Percentiles rank a stretch among this genome's conserved stretches.
Evolutionary conservation across 352 stramenopile genomes (phyloP).

Genomic region (Globisporangium nodosum): DNA sequence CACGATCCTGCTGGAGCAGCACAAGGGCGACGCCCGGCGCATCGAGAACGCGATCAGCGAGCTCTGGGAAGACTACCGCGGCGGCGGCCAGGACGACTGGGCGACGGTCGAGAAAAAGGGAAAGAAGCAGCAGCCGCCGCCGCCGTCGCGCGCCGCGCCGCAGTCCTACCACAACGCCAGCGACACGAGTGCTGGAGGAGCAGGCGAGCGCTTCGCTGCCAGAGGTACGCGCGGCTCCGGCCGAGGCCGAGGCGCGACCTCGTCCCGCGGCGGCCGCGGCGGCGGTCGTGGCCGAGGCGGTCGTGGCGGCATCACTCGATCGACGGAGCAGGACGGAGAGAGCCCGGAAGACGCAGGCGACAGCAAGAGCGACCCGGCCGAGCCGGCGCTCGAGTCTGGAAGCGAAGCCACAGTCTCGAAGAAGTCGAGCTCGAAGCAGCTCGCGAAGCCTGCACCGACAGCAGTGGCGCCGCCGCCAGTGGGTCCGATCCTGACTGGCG

Average conservation of each 20-base stretch:
- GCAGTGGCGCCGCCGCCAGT: slow-evolving; percentile 38
- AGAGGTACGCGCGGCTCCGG: slow-evolving; percentile 31
- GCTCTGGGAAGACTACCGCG: slow-evolving; percentile 79
- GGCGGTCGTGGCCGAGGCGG: slow-evolving; percentile 33
- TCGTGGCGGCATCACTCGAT: slow-evolving; percentile 23
- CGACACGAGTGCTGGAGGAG: slow-evolving; percentile 1
- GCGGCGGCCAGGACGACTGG: slow-evolving; percentile 59
- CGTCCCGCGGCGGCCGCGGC: slow-evolving; percentile 45
- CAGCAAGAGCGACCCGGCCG: slow-evolving; percentile 16
- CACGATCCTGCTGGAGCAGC: slow-evolving; percentile 55
- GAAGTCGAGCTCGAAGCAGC: slow-evolving; percentile 34
- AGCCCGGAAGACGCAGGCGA: slow-evolving; percentile 49
- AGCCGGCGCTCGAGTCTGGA: slow-evolving; percentile 12
- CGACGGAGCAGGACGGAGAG: slow-evolving; percentile 19
- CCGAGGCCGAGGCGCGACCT: slow-evolving; percentile 40
- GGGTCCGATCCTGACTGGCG: slow-evolving; percentile 52
- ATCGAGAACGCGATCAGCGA: slow-evolving; percentile 78
- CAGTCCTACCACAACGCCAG: slow-evolving; percentile 28
- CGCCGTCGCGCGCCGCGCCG: slow-evolving; percentile 10
- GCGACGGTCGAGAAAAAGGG: slow-evolving; percentile 75
- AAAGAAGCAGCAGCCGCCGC: slow-evolving; percentile 38
- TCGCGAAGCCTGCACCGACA: slow-evolving; percentile 29
- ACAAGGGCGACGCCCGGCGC: slow-evolving; percentile 64
- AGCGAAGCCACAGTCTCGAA: slow-evolving; percentile 15
- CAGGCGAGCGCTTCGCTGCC: slow-evolving; percentile 26